These are phyloP conservation scores for Spathaspora arborariae DNA, from an alignment of 805 yeast species.

Conservation along the genomic window DNA sequence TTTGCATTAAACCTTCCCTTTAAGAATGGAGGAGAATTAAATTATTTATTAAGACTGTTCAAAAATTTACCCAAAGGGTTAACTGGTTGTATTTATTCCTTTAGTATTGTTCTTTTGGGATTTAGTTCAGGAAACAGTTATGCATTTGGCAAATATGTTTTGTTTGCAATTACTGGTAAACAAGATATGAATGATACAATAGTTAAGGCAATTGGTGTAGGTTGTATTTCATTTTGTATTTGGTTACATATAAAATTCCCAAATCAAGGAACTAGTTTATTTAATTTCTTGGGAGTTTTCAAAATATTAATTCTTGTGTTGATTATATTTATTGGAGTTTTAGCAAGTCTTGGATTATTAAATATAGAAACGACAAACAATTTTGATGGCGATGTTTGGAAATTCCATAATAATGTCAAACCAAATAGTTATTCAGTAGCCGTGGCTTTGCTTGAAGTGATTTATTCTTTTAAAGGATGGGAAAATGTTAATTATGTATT, in stretches of 20 bases:
- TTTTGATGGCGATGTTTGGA: slow-evolving; percentile 35
- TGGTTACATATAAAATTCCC: slow-evolving; percentile 49
- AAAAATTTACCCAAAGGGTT: slow-evolving; percentile 26
- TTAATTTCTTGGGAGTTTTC: slow-evolving; percentile 51
- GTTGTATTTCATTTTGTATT: slow-evolving; percentile 43
- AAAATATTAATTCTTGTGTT: slow-evolving; percentile 49
- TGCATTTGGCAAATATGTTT: slow-evolving; percentile 60
- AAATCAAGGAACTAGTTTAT: slow-evolving; percentile 46
- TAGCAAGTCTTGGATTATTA: slow-evolving; percentile 33
- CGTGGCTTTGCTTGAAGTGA: slow-evolving; percentile 55
- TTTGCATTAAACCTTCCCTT: slow-evolving; percentile 39
- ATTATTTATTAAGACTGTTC: slow-evolving; percentile 35
- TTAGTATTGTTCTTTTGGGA: slow-evolving; percentile 54
- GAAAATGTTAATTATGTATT: slow-evolving; percentile 65
- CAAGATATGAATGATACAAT: slow-evolving; percentile 22
- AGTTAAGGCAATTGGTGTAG: slow-evolving; percentile 48
- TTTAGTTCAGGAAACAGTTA: slow-evolving; percentile 61
- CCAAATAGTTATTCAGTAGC: slow-evolving; percentile 47
- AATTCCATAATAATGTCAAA: slow-evolving; percentile 9
- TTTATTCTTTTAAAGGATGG: slow-evolving; percentile 69
- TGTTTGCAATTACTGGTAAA: slow-evolving; percentile 31
- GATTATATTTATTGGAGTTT: slow-evolving; percentile 46
- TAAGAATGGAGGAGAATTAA: slow-evolving; percentile 40
- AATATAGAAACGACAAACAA: slow-evolving; percentile 16
- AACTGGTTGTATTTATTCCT: slow-evolving; percentile 42